Base-by-base conservation (phyloP, 2,329 filamentous ascomycete species). In the Aspergillus brunneoviolaceus region DNA sequence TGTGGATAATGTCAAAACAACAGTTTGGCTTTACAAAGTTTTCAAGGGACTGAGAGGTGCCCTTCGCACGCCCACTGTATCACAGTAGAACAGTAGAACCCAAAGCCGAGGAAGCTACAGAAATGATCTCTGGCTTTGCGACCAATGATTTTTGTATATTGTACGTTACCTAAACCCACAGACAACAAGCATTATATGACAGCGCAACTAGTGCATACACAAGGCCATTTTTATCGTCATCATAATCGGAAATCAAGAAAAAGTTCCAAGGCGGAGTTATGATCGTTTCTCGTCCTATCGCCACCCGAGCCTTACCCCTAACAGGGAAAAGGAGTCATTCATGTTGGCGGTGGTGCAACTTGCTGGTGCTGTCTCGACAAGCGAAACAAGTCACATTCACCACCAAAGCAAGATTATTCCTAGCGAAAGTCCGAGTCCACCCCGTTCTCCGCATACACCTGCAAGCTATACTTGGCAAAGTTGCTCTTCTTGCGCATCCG, bases 391-490 rank as follows among this genome's bases (percentile, higher is more conserved):
- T 6, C 5, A 6, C 4, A 7, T 0, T 2, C 39, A 16, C 39
- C 39, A 14, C 11, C 11, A 35, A 3, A 35, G 5, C 12, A 16
- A 16, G 16, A 2, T 4, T 7, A 29, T 2, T 5, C 5, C 5
- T 35, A 35, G 11, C 11, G 16, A n/a, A 45, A 45, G 39, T 45
- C 39, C 39, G 39, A 45, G 39, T 62, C 60, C 27, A 62, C 60
- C 1, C 52, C 59, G 33, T 53, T 60, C 45, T 60, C 60, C 27
- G 55, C 57, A 51, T 65, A 61, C 19, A 63, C 57, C 49, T 59
- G 55, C 63, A 69, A 65, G 52, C 72, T 74, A 55, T 77, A 72
- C 27, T 63, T 69, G 7, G 76, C 75, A 65, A 77, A 79, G 29
- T 66, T 66, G 62, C 75, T 79, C n/a, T 68, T 62, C 35, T 66